Conservation (phyloP, 768 basidiomycete genomes). For the Roridomyces roridus region DNA sequence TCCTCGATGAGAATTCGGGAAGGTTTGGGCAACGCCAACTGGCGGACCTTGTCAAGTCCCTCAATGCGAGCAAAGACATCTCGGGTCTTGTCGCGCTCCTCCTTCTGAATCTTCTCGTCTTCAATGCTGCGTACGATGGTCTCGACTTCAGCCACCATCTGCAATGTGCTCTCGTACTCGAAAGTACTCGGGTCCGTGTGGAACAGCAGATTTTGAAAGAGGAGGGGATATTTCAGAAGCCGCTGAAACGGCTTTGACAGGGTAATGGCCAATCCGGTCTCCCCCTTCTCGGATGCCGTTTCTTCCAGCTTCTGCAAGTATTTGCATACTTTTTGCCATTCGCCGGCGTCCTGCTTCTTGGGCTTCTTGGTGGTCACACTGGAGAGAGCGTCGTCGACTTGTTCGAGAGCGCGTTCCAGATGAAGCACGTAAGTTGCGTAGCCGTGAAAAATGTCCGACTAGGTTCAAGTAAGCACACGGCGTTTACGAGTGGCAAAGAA, state of each 20-base stretch:
- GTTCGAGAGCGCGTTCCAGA: constrained; percentile 87
- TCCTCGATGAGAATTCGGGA: constrained; percentile 90
- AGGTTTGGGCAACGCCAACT: constrained; percentile 89
- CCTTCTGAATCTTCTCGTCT: constrained; percentile 96
- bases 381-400: constrained; percentile 82
- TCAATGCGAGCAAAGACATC: constrained; percentile 97
- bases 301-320: constrained; percentile 81
- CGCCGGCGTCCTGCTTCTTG: constrained; percentile 80
- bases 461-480: constrained; percentile 22
- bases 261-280: constrained; percentile 93
- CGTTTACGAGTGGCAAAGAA: constrained; percentile 16
- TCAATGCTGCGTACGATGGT: constrained; percentile 95
- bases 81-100: constrained; percentile 93
- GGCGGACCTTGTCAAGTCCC: constrained; percentile 92
- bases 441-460: constrained; percentile 94
- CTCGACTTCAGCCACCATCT: constrained; percentile 98
- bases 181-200: constrained; percentile 97
- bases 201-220: constrained; percentile 97
- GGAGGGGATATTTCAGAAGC: constrained; percentile 93
- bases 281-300: constrained; percentile 82
- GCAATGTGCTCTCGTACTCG: constrained; percentile 95
- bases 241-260: constrained; percentile 98
- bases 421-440: constrained; percentile 96
- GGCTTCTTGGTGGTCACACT: constrained; percentile 73
- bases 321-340: constrained; percentile 81